A percentile compares a stretch with the other conserved stretches of the same genome.
Evolutionary conservation across 257 asterid genomes (phyloP).

Genomic region (Echium plantagineum): DNA sequence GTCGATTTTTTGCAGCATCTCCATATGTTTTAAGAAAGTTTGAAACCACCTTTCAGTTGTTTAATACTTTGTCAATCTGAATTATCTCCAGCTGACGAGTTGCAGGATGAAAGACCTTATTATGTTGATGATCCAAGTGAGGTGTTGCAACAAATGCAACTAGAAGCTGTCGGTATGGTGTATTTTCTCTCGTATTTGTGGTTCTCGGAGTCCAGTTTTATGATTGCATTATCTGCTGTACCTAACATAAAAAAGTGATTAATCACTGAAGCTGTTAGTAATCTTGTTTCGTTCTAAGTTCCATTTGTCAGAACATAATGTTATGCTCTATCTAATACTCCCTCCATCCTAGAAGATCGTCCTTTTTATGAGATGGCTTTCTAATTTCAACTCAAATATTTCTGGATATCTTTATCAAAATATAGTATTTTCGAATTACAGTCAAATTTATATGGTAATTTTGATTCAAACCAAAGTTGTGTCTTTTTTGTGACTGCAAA

Average conservation of each 20-base stretch:
- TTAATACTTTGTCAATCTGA: slow-evolving; percentile 3
- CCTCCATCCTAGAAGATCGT: too few species aligned
- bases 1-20: too few species aligned
- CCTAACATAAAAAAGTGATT: background rate
- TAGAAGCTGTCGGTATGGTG: slow-evolving; percentile 48
- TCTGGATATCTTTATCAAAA: too few species aligned
- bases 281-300: background rate
- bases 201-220: too few species aligned
- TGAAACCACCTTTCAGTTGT: background rate
- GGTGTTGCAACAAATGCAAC: slow-evolving; percentile 48
- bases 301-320: background rate
- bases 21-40: background rate
- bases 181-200: too few species aligned
- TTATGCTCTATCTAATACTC: too few species aligned
- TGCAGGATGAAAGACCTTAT: slow-evolving; percentile 31
- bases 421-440: too few species aligned
- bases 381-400: too few species aligned
- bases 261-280: background rate
- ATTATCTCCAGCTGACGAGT: slow-evolving; percentile 31
- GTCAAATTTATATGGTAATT: too few species aligned
- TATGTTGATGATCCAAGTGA: slow-evolving; percentile 41
- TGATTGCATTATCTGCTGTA: too few species aligned
- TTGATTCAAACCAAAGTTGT: too few species aligned
- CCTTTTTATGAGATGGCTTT: too few species aligned
- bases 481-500: background rate